Conservation (phyloP, 768 basidiomycete genomes). For the Trametopsis cervina region DNA sequence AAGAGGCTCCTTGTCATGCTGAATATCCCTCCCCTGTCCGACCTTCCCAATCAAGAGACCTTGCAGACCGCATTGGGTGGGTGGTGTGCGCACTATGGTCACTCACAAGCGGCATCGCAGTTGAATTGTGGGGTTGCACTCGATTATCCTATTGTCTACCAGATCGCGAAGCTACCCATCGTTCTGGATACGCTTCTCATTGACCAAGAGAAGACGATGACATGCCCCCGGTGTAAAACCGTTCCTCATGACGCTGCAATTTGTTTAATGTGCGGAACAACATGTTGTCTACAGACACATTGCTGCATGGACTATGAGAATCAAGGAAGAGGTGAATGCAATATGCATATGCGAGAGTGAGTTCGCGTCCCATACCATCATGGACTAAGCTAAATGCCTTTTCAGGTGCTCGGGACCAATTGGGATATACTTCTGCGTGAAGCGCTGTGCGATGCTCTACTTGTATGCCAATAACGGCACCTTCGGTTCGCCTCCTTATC, state of each 20-base stretch:
- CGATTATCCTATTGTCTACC: slow-evolving; percentile 81
- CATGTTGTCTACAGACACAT: slow-evolving; percentile 85
- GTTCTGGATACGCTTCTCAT: slow-evolving; percentile 80
- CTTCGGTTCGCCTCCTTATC: slow-evolving; percentile 82
- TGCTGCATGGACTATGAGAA: slow-evolving; percentile 79
- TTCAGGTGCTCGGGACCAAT: slow-evolving; percentile 82
- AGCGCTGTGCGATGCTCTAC: slow-evolving; percentile 85
- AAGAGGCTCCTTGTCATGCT: slow-evolving; percentile 67
- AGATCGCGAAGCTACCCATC: slow-evolving; percentile 72
- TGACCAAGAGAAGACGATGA: slow-evolving; percentile 63
- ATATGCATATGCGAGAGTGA: slow-evolving; percentile 90
- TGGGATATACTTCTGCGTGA: slow-evolving; percentile 87
- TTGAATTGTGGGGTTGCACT: slow-evolving; percentile 72
- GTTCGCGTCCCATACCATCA: slow-evolving; percentile 27
- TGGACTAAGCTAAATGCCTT: not conserved
- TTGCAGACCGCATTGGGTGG: slow-evolving; percentile 84
- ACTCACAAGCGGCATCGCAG: slow-evolving; percentile 72
- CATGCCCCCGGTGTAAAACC: slow-evolving; percentile 70
- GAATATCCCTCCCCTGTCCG: slow-evolving; percentile 72
- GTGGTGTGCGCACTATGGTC: slow-evolving; percentile 87
- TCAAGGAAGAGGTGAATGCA: slow-evolving; percentile 79
- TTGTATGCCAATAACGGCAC: slow-evolving; percentile 87
- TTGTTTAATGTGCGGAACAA: slow-evolving; percentile 84
- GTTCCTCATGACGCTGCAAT: slow-evolving; percentile 84
- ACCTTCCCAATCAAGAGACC: slow-evolving; percentile 77